phyloP scores from a whole-genome alignment of 345 rosid genomes.

The Sonneratia alba region DNA sequence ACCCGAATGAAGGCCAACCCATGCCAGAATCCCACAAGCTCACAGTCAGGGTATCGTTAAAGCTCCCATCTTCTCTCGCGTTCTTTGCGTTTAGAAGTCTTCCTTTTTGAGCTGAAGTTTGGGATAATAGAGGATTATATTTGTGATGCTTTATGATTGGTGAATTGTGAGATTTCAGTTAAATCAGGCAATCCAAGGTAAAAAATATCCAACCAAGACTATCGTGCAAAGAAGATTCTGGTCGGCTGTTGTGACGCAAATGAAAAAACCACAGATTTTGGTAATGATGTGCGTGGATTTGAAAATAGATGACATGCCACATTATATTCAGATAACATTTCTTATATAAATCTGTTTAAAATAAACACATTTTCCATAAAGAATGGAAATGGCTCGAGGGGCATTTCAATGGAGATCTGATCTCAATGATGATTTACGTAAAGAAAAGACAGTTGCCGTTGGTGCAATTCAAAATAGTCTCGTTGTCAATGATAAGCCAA shows the following conservation, averaged over 20 bases:
- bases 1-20: conserved; percentile 57
- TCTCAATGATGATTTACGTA: neutral
- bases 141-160: neutral
- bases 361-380: neutral
- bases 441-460: neutral
- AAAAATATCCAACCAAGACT: neutral
- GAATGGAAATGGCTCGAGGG: neutral
- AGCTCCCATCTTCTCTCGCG: neutral
- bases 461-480: neutral
- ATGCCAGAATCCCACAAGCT: conserved; percentile 67
- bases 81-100: neutral
- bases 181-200: neutral
- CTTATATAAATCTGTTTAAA: too few relatives aligned
- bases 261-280: neutral
- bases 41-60: conserved; percentile 47
- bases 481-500: neutral
- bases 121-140: neutral
- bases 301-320: neutral
- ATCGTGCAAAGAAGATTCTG: neutral
- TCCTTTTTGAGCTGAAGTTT: neutral
- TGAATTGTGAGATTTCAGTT: neutral
- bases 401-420: neutral
- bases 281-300: neutral
- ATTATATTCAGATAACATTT: too few relatives aligned
- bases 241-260: neutral